A percentile compares a stretch with the other conserved stretches of the same genome.
These are phyloP conservation scores for Metschnikowia peoriensis DNA, from an alignment of 805 yeast genomes.

Conservation along the genomic window DNA sequence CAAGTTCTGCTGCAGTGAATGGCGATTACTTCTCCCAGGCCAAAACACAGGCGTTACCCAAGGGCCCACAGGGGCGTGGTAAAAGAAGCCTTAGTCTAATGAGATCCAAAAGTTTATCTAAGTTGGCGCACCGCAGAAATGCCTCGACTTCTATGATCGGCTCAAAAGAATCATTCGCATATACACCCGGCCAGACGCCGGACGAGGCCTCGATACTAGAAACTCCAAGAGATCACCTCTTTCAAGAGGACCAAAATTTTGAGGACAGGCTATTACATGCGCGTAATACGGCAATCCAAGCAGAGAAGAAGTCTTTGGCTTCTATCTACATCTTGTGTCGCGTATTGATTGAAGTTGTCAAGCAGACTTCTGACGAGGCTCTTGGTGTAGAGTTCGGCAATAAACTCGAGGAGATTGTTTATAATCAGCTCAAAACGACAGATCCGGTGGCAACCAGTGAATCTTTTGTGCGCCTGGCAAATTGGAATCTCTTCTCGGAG, in stretches of 20 bases:
- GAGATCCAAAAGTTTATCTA: slow-evolving; percentile 39
- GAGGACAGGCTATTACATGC: slow-evolving; percentile 40
- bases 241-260: slow-evolving; percentile 18
- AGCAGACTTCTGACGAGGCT: slow-evolving; percentile 73
- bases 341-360: slow-evolving; percentile 87
- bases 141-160: slow-evolving; percentile 40
- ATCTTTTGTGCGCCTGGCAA: slow-evolving; percentile 78
- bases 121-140: slow-evolving; percentile 46
- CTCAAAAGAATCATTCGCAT: slow-evolving; percentile 16
- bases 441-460: slow-evolving; percentile 68
- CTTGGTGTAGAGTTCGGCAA: slow-evolving; percentile 77
- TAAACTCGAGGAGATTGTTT: slow-evolving; percentile 89
- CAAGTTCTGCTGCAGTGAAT: background rate
- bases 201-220: background rate
- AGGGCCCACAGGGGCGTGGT: slow-evolving; percentile 18
- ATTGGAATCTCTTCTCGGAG: slow-evolving; percentile 91
- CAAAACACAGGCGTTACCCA: slow-evolving; percentile 5
- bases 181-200: background rate
- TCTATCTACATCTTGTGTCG: slow-evolving; percentile 87
- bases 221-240: background rate
- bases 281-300: slow-evolving; percentile 70
- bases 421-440: slow-evolving; percentile 81
- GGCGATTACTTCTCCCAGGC: background rate
- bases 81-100: slow-evolving; percentile 41
- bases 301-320: slow-evolving; percentile 82